Conservation (phyloP, 1,139 yeast species). For the Pichia sp. region DNA sequence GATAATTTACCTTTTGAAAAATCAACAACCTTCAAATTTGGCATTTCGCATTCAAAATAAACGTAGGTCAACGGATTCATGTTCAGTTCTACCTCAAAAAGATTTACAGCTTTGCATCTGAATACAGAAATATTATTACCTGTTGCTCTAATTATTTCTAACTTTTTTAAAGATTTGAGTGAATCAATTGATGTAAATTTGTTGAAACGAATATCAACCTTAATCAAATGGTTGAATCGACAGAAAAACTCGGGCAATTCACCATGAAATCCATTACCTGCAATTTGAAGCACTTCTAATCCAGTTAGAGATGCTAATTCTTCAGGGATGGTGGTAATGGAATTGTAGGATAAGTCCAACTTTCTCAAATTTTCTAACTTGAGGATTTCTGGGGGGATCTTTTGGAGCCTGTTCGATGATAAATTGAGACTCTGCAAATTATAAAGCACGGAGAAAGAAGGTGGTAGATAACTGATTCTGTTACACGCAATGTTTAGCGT, state of each 20-base stretch:
- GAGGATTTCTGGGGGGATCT: slow-evolving; percentile 65
- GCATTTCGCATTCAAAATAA: slow-evolving; percentile 43
- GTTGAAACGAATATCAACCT: slow-evolving; percentile 76
- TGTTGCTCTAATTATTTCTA: slow-evolving; percentile 59
- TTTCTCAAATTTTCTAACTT: slow-evolving; percentile 52
- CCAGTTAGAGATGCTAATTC: slow-evolving; percentile 50
- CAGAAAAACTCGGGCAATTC: slow-evolving; percentile 47
- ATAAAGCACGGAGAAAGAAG: slow-evolving; percentile 45
- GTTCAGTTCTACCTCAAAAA: slow-evolving; percentile 41
- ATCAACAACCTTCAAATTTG: slow-evolving; percentile 63
- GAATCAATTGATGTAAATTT: slow-evolving; percentile 56
- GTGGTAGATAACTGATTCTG: slow-evolving; percentile 60
- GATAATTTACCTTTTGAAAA: slow-evolving; percentile 78
- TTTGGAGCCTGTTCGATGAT: slow-evolving; percentile 69
- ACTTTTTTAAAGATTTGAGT: slow-evolving; percentile 52
- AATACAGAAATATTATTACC: slow-evolving; percentile 73
- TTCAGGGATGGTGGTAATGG: slow-evolving; percentile 45
- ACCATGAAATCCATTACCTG: slow-evolving; percentile 62
- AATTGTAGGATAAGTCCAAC: slow-evolving; percentile 79
- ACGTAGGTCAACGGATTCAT: slow-evolving; percentile 53
- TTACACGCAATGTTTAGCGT: slow-evolving; percentile 63
- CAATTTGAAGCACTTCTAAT: slow-evolving; percentile 61
- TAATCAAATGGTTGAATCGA: slow-evolving; percentile 48
- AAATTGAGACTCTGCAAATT: slow-evolving; percentile 58
- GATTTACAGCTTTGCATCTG: slow-evolving; percentile 49